Percentiles rank a stretch among this genome's conserved stretches.
phyloP scores from a whole-genome alignment of 73 alveolate genomes.

The Paramecium biaurelia region DNA sequence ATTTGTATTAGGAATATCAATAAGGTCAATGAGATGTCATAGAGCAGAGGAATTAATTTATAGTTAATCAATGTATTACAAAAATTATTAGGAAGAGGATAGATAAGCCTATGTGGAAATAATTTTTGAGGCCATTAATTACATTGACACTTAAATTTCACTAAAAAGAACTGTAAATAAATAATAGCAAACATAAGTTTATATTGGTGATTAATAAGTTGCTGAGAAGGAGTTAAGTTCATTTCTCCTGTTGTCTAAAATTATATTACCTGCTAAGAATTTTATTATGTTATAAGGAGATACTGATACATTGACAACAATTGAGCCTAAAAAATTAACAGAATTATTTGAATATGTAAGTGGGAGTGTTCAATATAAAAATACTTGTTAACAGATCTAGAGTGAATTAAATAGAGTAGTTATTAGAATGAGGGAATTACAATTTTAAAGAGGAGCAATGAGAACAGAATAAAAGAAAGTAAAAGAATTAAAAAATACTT shows the following conservation, averaged over 20 bases:
- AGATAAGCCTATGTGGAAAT: background rate
- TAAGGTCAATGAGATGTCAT: constrained; percentile 64
- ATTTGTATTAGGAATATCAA: constrained; percentile 90
- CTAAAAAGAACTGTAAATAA: background rate
- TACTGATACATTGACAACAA: background rate
- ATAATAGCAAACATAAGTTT: background rate
- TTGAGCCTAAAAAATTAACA: constrained; percentile 20
- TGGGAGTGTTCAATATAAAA: constrained; percentile 7
- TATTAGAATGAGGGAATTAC: background rate
- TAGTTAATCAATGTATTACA: background rate
- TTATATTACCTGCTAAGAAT: constrained; percentile 5
- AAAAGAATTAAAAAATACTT: background rate
- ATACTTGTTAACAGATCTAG: background rate
- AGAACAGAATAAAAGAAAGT: constrained; percentile 4
- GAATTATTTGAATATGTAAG: background rate
- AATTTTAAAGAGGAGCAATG: background rate
- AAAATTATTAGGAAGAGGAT: background rate
- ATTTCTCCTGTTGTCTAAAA: background rate
- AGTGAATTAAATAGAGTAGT: background rate
- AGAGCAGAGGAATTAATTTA: background rate
- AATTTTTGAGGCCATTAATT: constrained; percentile 4
- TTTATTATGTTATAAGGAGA: constrained; percentile 14
- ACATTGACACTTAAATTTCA: background rate
- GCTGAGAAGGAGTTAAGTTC: background rate
- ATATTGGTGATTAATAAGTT: background rate